Conservation (phyloP, 306 rosid genomes). For the Urtica urens region DNA sequence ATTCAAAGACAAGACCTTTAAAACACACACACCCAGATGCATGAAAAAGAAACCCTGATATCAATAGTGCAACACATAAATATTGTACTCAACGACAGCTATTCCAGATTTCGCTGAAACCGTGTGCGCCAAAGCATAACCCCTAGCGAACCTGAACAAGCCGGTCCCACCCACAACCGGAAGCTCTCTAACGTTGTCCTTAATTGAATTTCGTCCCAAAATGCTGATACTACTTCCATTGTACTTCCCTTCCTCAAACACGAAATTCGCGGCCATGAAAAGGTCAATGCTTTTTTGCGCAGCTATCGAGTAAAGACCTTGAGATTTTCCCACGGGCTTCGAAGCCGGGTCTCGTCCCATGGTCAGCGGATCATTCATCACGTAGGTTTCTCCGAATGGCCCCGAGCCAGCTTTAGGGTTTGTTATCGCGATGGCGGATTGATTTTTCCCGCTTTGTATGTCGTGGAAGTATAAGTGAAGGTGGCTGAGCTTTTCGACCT, state of each 20-base stretch:
- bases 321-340: slow-evolving; percentile 19
- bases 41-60: too few relatives aligned
- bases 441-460: slow-evolving; percentile 18
- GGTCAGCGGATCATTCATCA: slow-evolving; percentile 19
- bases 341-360: slow-evolving; percentile 8
- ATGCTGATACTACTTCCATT: slow-evolving; percentile 24
- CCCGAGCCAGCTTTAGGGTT: background rate
- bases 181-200: slow-evolving; percentile 20
- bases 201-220: slow-evolving; percentile 18
- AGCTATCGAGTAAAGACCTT: slow-evolving; percentile 23
- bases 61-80: slow-evolving; percentile 12
- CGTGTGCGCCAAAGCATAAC: slow-evolving; percentile 26
- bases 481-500: slow-evolving; percentile 20
- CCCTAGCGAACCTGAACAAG: slow-evolving; percentile 16
- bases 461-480: slow-evolving; percentile 43
- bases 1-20: too few relatives aligned
- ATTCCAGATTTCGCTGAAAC: slow-evolving; percentile 15
- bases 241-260: slow-evolving; percentile 13
- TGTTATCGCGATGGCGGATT: slow-evolving; percentile 16
- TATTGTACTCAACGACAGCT: slow-evolving; percentile 28
- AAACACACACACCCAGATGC: too few relatives aligned
- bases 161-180: slow-evolving; percentile 26
- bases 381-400: slow-evolving; percentile 13
- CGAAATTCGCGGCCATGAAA: slow-evolving; percentile 17
- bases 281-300: slow-evolving; percentile 10